Evolutionary conservation across 2,329 filamentous ascomycete species (phyloP).

Genomic region (Penicillium freii): DNA sequence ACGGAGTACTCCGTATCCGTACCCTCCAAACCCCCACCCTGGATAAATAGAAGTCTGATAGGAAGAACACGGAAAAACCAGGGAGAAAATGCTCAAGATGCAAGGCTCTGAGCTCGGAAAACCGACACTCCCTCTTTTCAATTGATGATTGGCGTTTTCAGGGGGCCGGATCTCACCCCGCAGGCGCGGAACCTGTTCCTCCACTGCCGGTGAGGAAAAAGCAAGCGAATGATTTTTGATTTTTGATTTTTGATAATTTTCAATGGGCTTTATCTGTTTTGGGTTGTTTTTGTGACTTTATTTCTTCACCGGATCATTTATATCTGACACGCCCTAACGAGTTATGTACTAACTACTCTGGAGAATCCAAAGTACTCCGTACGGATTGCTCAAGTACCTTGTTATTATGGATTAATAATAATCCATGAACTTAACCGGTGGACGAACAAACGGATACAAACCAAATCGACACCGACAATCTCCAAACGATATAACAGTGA

Average conservation of each 20-base stretch:
- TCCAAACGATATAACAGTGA: not conserved
- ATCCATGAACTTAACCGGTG: not conserved
- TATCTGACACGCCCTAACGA: not conserved
- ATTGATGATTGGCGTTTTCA: conserved; percentile 26
- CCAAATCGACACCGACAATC: not conserved
- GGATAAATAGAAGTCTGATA: conserved; percentile 13
- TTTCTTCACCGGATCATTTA: not conserved
- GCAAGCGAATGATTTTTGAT: not conserved
- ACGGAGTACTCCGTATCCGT: not conserved
- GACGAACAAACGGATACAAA: not conserved
- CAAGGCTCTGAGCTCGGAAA: conserved; percentile 34
- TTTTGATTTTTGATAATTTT: not conserved
- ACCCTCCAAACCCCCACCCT: not conserved
- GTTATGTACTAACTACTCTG: not conserved
- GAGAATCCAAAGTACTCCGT: no score
- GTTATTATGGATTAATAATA: not conserved
- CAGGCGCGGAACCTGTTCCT: conserved; percentile 28
- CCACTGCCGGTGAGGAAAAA: conserved; percentile 28
- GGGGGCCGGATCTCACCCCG: conserved; percentile 24
- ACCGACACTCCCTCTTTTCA: conserved; percentile 14
- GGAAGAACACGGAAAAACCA: conserved; percentile 20
- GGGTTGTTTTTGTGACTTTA: not conserved
- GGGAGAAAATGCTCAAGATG: conserved; percentile 21
- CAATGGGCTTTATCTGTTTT: not conserved
- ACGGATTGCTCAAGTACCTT: not conserved